Base-by-base conservation (phyloP, 805 yeast species). In the Debaryomyces maramus region DNA sequence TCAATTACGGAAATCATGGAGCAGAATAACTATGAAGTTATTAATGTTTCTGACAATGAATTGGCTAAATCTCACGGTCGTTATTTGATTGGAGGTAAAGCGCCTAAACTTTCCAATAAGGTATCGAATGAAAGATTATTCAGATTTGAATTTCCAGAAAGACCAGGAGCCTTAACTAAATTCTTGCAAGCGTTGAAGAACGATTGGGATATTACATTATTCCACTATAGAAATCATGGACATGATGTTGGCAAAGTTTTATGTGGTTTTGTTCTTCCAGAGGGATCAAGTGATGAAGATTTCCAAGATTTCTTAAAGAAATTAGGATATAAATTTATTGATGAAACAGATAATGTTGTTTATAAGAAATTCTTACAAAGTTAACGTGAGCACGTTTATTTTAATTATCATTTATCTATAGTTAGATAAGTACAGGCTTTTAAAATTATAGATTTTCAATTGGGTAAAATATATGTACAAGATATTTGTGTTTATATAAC, bases 141-240 rank as follows among this genome's bases (percentile, higher is more conserved):
- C 51, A 76, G 85, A 35, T 93, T 93, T 55, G 97, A 89, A 63
- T 95, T 93, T 72, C 99, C 99, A 10, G 99, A 93, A 58, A 82
- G 93, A 56, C 98, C 99, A 2, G 96, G 97, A 34, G 97, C 99
- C 1, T 73, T 93, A 55, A 78, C 84, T 20, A 84, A 78, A 43
- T 93, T 93, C 67, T 73, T 93, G 55, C 76, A 75, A 19, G 74
- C 82, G 13, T 65, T 93, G 58, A 79, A 83, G 54, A 73, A 75
- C 18, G 80, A 81, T 36, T 93, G 98, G 97, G 93, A 93, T 59
- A 80, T 93, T 46, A 85, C 97, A 1, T 67, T 93, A 53, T 93
- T 93, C 82, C 97, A 93, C 63, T 93, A 93, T 66, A 81, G 99
- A 73, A 89, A 93, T 67, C 95, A 89, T 52, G 99, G 99, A 28